Conservation (phyloP, 768 basidiomycete genomes). For the Amanita muscaria region DNA sequence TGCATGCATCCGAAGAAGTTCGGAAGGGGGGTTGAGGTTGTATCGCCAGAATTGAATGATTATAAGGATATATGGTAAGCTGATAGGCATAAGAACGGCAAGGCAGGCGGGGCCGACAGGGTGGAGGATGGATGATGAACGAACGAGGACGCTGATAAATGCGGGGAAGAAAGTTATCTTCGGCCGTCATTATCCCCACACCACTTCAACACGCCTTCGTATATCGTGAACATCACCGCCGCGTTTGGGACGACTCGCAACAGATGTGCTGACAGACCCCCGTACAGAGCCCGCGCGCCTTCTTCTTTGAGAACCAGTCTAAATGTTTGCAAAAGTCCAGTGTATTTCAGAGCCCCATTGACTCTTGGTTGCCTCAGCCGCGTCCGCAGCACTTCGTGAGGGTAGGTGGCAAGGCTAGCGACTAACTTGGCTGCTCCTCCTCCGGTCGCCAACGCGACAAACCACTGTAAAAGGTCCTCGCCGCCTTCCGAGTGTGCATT, state of each 20-base stretch:
- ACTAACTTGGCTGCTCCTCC: slow-evolving; percentile 92
- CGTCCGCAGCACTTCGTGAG: slow-evolving; percentile 94
- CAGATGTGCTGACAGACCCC: slow-evolving; percentile 89
- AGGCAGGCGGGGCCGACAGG: no score
- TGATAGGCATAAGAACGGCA: no score
- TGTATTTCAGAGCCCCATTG: slow-evolving; percentile 75
- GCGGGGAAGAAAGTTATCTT: no score
- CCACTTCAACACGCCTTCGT: slow-evolving; percentile 76
- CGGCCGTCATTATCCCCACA: no score
- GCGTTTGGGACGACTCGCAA: slow-evolving; percentile 98
- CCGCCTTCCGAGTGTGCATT: slow-evolving; percentile 43
- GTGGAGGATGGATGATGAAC: no score
- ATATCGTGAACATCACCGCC: slow-evolving; percentile 93
- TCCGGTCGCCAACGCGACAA: slow-evolving; percentile 80
- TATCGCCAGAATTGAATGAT: no score
- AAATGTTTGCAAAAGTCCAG: slow-evolving; percentile 77
- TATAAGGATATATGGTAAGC: no score
- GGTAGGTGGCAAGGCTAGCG: slow-evolving; percentile 93
- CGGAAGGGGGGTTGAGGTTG: no score
- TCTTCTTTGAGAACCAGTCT: slow-evolving; percentile 84
- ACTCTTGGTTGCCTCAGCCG: slow-evolving; percentile 83
- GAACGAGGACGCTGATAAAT: no score
- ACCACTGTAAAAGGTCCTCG: slow-evolving; percentile 58
- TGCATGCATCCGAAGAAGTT: no score
- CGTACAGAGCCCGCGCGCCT: slow-evolving; percentile 77